Percentiles rank a stretch among this genome's conserved stretches.
These are phyloP conservation scores for Barnettozyma californica DNA, from an alignment of 805 yeast genomes.

Conservation along the genomic window DNA sequence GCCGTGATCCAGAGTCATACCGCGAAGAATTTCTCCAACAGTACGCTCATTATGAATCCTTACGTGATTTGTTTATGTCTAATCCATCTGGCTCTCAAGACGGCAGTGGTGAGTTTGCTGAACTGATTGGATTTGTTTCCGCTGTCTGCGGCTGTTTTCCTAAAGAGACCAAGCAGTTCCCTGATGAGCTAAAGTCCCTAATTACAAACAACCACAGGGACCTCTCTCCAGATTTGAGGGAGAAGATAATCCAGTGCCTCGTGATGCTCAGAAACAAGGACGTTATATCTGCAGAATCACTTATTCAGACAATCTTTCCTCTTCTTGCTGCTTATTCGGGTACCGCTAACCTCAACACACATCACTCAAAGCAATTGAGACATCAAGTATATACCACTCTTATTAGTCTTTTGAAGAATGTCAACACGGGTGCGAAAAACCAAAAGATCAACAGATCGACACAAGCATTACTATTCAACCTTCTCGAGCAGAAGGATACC, in stretches of 20 bases:
- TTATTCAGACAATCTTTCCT: slow-evolving; percentile 87
- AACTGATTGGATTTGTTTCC: slow-evolving; percentile 82
- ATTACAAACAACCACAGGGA: slow-evolving; percentile 73
- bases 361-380: slow-evolving; percentile 77
- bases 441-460: slow-evolving; percentile 86
- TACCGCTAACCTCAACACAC: slow-evolving; percentile 37
- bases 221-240: slow-evolving; percentile 79
- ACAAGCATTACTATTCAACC: slow-evolving; percentile 85
- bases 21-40: slow-evolving; percentile 92
- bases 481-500: slow-evolving; percentile 72
- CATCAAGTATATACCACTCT: slow-evolving; percentile 77
- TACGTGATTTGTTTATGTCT: slow-evolving; percentile 78
- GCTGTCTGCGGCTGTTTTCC: slow-evolving; percentile 92
- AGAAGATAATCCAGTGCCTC: slow-evolving; percentile 83
- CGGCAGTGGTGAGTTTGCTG: slow-evolving; percentile 48
- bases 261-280: slow-evolving; percentile 87
- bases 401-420: slow-evolving; percentile 70
- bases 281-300: slow-evolving; percentile 68
- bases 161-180: slow-evolving; percentile 78
- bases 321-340: slow-evolving; percentile 64
- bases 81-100: slow-evolving; percentile 52
- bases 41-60: slow-evolving; percentile 85
- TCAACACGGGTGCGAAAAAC: slow-evolving; percentile 84
- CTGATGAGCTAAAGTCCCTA: slow-evolving; percentile 69
- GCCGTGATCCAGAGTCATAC: slow-evolving; percentile 91